Evolutionary conservation across 1,284 basidiomycete species (phyloP).

Genomic region (Cryptococcus sp.): DNA sequence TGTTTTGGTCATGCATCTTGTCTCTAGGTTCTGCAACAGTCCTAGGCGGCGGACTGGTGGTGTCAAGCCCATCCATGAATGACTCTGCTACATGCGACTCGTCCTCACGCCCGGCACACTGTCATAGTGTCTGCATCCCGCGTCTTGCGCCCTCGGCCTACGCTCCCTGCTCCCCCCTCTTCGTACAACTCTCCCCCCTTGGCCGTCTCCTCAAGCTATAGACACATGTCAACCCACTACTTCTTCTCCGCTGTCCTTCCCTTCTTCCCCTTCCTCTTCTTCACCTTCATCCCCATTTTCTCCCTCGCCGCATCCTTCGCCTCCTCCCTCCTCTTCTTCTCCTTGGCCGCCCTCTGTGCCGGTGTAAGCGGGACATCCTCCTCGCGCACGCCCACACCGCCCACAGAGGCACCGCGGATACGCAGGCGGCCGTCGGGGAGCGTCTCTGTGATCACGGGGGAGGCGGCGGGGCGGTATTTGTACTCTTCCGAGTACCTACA

Average conservation of each 20-base stretch:
- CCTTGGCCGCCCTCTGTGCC: slow-evolving; percentile 25
- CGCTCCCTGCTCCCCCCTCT: too few species aligned
- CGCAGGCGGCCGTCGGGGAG: slow-evolving; percentile 48
- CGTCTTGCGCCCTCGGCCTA: too few species aligned
- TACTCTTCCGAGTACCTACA: slow-evolving; percentile 50
- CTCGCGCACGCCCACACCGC: slow-evolving; percentile 43
- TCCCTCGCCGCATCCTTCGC: slow-evolving; percentile 39
- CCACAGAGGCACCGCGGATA: slow-evolving; percentile 47
- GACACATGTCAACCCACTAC: neutral
- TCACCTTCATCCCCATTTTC: slow-evolving; percentile 31
- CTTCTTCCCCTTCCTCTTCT: slow-evolving; percentile 23
- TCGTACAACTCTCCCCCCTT: too few species aligned
- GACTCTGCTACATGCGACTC: too few species aligned
- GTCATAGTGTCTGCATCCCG: too few species aligned
- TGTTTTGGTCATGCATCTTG: too few species aligned
- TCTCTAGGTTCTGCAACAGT: too few species aligned
- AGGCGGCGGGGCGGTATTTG: slow-evolving; percentile 51
- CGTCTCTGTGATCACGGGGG: slow-evolving; percentile 51
- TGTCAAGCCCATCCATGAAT: too few species aligned
- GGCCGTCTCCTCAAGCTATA: too few species aligned
- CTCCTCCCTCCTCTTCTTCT: slow-evolving; percentile 33
- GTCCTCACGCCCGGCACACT: too few species aligned
- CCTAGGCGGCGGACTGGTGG: too few species aligned
- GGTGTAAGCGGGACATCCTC: slow-evolving; percentile 41
- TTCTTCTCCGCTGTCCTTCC: slow-evolving; percentile 14